Conservation (phyloP, 2,329 filamentous ascomycete genomes). For the Endoconidiophora polonica region DNA sequence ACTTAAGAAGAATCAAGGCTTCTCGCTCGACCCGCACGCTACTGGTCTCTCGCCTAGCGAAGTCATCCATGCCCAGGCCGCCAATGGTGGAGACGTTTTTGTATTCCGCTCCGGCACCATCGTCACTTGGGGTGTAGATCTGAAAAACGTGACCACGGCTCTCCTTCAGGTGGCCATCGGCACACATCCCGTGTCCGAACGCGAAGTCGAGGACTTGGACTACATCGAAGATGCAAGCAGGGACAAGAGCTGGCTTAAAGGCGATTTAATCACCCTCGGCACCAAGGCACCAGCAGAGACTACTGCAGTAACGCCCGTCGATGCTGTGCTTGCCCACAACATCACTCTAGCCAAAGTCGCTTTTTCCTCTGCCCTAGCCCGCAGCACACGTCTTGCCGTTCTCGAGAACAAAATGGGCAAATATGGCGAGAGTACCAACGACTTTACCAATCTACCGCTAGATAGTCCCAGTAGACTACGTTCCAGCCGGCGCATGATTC, state of each 20-base stretch:
- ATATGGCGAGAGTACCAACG: constrained; percentile 75
- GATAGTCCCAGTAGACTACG: constrained; percentile 38
- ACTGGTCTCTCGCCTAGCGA: constrained; percentile 44
- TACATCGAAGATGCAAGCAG: constrained; percentile 60
- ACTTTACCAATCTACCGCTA: constrained; percentile 57
- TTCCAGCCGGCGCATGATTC: constrained; percentile 53
- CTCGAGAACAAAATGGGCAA: constrained; percentile 66
- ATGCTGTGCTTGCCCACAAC: constrained; percentile 29
- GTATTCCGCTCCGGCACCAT: constrained; percentile 90
- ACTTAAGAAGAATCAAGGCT: constrained; percentile 37
- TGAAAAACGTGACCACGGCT: constrained; percentile 56
- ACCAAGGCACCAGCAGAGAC: constrained; percentile 40
- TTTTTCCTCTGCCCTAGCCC: constrained; percentile 83
- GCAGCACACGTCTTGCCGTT: constrained; percentile 85
- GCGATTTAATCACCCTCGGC: constrained; percentile 78
- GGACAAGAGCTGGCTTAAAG: constrained; percentile 62
- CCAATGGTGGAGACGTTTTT: constrained; percentile 69
- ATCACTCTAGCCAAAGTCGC: constrained; percentile 81
- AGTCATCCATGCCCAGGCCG: constrained; percentile 44
- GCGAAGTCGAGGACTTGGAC: constrained; percentile 82
- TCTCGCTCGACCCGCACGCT: constrained; percentile 43
- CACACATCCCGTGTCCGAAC: constrained; percentile 47
- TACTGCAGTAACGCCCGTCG: constrained; percentile 15
- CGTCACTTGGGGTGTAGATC: constrained; percentile 76
- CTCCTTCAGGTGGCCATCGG: constrained; percentile 62